Percentiles rank a stretch among this genome's conserved stretches.
Evolutionary conservation across 2,329 filamentous ascomycete species (phyloP).

Genomic region (Sporothrix dimorphospora): DNA sequence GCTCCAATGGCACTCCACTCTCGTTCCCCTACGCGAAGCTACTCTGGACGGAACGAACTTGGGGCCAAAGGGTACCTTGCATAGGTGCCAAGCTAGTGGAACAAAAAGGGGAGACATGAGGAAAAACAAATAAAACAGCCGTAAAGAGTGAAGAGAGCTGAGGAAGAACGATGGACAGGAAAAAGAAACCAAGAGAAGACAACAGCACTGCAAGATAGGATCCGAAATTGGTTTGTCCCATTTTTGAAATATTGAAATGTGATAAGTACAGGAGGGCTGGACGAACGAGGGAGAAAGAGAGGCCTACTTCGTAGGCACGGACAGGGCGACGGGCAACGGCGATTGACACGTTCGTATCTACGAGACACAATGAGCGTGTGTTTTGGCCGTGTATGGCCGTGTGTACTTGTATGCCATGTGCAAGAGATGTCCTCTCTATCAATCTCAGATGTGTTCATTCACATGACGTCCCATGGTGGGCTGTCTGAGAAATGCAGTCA

Average conservation of each 20-base stretch:
- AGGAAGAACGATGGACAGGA: not conserved
- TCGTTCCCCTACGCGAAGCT: slow-evolving; percentile 22
- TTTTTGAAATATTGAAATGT: not conserved
- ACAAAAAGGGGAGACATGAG: not conserved
- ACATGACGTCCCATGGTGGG: not conserved
- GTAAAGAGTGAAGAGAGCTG: not conserved
- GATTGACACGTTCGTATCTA: slow-evolving; percentile 6
- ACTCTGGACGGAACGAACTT: slow-evolving; percentile 23
- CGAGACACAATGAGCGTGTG: not conserved
- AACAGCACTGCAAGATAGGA: not conserved
- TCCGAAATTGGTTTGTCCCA: not conserved
- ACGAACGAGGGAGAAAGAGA: too few relatives aligned
- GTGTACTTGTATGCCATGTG: not conserved
- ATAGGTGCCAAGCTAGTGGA: slow-evolving; percentile 12
- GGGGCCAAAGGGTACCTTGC: slow-evolving; percentile 24
- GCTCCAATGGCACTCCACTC: slow-evolving; percentile 1
- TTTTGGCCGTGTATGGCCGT: not conserved
- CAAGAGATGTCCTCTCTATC: not conserved
- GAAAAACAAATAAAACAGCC: slow-evolving; percentile 14
- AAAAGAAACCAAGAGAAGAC: not conserved
- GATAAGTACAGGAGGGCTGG: not conserved
- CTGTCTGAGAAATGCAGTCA: slow-evolving; percentile 12
- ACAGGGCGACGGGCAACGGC: not conserved
- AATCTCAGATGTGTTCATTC: not conserved
- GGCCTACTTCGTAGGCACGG: not conserved